These are phyloP conservation scores for Mycena amicta DNA, from an alignment of 768 basidiomycete genomes.

Conservation along the genomic window DNA sequence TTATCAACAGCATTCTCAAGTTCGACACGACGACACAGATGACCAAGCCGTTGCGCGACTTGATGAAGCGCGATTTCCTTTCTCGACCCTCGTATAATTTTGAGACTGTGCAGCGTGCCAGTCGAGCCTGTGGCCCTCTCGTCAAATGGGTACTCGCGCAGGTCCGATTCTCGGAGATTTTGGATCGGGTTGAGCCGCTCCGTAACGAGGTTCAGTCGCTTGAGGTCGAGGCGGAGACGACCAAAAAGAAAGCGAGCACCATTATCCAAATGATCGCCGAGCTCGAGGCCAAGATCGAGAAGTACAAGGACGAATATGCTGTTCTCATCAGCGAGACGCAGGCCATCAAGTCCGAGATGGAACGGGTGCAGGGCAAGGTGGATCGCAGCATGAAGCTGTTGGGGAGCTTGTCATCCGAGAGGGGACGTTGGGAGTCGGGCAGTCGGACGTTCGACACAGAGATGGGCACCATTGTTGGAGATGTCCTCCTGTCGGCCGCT, in stretches of 20 bases:
- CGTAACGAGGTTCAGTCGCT: conserved; percentile 94
- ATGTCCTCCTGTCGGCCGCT: conserved; percentile 92
- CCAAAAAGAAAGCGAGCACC: conserved; percentile 87
- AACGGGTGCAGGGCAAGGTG: conserved; percentile 94
- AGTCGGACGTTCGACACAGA: conserved; percentile 96
- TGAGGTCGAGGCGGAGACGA: conserved; percentile 91
- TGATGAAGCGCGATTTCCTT: conserved; percentile 92
- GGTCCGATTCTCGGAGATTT: conserved; percentile 94
- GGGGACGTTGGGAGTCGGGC: conserved; percentile 90
- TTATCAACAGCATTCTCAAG: conserved; percentile 92
- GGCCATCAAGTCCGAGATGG: conserved; percentile 97
- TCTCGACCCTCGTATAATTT: conserved; percentile 91
- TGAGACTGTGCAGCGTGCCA: conserved; percentile 92
- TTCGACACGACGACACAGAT: conserved; percentile 92
- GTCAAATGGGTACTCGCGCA: conserved; percentile 99
- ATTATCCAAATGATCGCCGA: conserved; percentile 93
- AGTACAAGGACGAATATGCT: conserved; percentile 97
- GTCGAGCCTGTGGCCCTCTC: conserved; percentile 95
- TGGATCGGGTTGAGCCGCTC: conserved; percentile 95
- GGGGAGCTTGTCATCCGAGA: conserved; percentile 92
- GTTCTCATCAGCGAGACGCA: conserved; percentile 95
- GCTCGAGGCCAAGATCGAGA: conserved; percentile 88
- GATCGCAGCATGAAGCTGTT: conserved; percentile 95
- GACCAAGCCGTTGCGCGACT: conserved; percentile 85
- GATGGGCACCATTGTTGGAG: conserved; percentile 98